Percentiles rank a stretch among this genome's conserved stretches.
phyloP scores from a whole-genome alignment of 2,329 filamentous ascomycete species.

The Aspergillus cejpii region DNA sequence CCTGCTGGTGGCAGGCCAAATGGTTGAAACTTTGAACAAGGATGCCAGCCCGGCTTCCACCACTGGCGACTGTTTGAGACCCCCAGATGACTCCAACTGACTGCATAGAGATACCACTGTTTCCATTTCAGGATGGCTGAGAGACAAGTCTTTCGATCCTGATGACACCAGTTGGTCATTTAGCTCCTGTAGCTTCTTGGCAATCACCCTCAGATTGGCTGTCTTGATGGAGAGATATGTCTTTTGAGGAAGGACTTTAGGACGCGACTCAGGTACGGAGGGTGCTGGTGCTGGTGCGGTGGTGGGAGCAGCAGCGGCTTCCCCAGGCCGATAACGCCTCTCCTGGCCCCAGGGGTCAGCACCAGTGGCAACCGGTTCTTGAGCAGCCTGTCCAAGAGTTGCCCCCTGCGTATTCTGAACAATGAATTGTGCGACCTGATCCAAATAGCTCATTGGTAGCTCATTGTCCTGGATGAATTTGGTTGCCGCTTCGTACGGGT shows the following conservation, averaged over 20 bases:
- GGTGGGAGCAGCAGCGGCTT: constrained; percentile 44
- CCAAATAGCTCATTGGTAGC: constrained; percentile 76
- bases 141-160: constrained; percentile 64
- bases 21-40: constrained; percentile 63
- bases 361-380: constrained; percentile 43
- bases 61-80: constrained; percentile 41
- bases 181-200: constrained; percentile 68
- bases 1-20: constrained; percentile 74
- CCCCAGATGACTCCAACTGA: constrained; percentile 50
- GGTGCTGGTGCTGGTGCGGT: constrained; percentile 15
- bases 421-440: constrained; percentile 91
- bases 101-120: constrained; percentile 56
- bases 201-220: constrained; percentile 63
- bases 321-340: constrained; percentile 68
- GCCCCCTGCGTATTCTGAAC: constrained; percentile 81
- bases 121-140: constrained; percentile 66
- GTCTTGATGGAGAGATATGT: constrained; percentile 70
- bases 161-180: constrained; percentile 62
- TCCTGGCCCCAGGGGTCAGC: constrained; percentile 74
- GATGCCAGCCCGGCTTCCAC: constrained; percentile 54
- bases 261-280: constrained; percentile 36
- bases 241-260: constrained; percentile 67
- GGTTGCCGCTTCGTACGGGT: constrained; percentile 83
- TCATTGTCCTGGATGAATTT: constrained; percentile 89
- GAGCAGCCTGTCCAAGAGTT: constrained; percentile 59